These are phyloP conservation scores for Boletus pseudopeckii DNA, from an alignment of 768 basidiomycete species.

Conservation along the genomic window DNA sequence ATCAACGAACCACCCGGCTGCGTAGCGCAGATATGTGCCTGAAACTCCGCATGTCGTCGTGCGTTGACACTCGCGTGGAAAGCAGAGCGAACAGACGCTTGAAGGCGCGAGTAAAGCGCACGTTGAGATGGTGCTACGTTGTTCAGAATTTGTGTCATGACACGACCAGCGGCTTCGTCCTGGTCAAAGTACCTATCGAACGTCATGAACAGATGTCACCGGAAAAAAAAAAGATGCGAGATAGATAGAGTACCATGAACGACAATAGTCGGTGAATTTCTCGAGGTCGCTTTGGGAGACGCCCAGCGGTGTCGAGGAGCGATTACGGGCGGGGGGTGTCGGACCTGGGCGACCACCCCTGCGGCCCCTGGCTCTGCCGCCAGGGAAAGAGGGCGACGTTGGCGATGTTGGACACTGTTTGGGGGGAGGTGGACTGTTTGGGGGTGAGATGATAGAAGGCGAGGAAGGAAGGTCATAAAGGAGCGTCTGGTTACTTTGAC, in stretches of 20 bases:
- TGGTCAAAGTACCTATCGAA: slow-evolving; percentile 75
- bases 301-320: slow-evolving; percentile 68
- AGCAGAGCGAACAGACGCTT: slow-evolving; percentile 80
- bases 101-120: slow-evolving; percentile 81
- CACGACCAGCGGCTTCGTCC: slow-evolving; percentile 70
- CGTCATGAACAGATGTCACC: slow-evolving; percentile 5
- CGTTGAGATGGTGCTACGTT: slow-evolving; percentile 80
- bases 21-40: slow-evolving; percentile 76
- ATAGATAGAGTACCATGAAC: slow-evolving; percentile 57
- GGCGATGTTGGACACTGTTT: slow-evolving; percentile 47
- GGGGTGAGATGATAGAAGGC: slow-evolving; percentile 49
- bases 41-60: slow-evolving; percentile 78
- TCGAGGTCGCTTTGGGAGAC: slow-evolving; percentile 69
- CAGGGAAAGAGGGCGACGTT: slow-evolving; percentile 53
- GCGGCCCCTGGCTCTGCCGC: slow-evolving; percentile 45
- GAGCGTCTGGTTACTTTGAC: slow-evolving; percentile 55
- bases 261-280: slow-evolving; percentile 72
- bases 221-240: background rate
- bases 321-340: slow-evolving; percentile 55
- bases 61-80: slow-evolving; percentile 80
- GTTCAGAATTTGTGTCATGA: slow-evolving; percentile 80
- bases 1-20: slow-evolving; percentile 76
- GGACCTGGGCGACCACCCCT: slow-evolving; percentile 46
- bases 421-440: slow-evolving; percentile 47
- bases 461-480: slow-evolving; percentile 74